A percentile compares a stretch with the other conserved stretches of the same genome.
Conservation (phyloP, 805 yeast species). For the Tetrapisispora taiwanensis region DNA sequence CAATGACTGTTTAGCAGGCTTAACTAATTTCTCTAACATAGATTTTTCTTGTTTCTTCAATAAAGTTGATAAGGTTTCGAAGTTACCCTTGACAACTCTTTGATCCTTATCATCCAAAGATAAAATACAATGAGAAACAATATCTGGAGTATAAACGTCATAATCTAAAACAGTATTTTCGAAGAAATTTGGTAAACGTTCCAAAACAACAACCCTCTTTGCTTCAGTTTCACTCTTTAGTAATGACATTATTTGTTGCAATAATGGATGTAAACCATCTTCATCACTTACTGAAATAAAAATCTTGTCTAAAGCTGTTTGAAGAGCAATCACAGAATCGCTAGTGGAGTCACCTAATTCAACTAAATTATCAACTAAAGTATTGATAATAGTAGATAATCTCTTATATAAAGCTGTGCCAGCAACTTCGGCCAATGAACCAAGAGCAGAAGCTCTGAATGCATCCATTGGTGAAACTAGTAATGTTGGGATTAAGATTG, state of each 20-base stretch:
- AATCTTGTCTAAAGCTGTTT: slow-evolving; percentile 55
- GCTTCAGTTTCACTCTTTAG: slow-evolving; percentile 65
- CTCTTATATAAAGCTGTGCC: slow-evolving; percentile 71
- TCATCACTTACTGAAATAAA: slow-evolving; percentile 62
- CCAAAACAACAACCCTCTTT: slow-evolving; percentile 53
- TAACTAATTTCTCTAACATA: slow-evolving; percentile 62
- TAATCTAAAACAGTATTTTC: slow-evolving; percentile 55
- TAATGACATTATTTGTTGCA: slow-evolving; percentile 68
- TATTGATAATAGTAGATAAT: slow-evolving; percentile 60
- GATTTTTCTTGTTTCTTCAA: slow-evolving; percentile 68
- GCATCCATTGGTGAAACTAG: slow-evolving; percentile 71
- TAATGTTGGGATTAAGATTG: slow-evolving; percentile 79
- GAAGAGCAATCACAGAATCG: slow-evolving; percentile 33
- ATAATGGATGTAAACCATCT: slow-evolving; percentile 73
- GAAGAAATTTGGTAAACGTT: slow-evolving; percentile 66
- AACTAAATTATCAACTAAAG: slow-evolving; percentile 54
- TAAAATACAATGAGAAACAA: slow-evolving; percentile 59
- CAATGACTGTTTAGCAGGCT: slow-evolving; percentile 71
- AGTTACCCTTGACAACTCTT: slow-evolving; percentile 53
- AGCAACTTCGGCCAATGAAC: slow-evolving; percentile 82
- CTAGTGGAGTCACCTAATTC: slow-evolving; percentile 33
- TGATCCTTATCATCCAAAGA: slow-evolving; percentile 62
- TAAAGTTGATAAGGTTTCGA: slow-evolving; percentile 53
- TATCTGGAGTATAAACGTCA: slow-evolving; percentile 60
- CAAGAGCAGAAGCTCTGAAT: slow-evolving; percentile 78